These are phyloP conservation scores for Pyrenophora teres DNA, from an alignment of 2,329 filamentous ascomycete species.

Conservation along the genomic window DNA sequence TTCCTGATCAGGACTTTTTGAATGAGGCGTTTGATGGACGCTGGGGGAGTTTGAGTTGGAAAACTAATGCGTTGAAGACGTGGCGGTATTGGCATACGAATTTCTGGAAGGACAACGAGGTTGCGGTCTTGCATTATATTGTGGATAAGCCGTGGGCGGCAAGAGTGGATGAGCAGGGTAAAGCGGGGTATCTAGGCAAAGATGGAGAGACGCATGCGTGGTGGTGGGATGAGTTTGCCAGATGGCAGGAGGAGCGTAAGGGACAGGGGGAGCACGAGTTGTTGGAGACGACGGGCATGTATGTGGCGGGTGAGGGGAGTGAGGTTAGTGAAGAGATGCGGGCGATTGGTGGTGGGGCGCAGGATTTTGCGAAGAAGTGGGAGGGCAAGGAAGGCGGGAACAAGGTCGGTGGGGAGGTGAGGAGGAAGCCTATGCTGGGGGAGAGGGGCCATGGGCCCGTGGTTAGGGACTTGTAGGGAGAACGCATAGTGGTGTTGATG, in stretches of 20 bases:
- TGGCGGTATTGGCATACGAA: conserved; percentile 58
- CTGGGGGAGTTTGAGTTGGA: conserved; percentile 56
- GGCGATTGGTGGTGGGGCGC: conserved; percentile 37
- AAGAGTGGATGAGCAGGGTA: conserved; percentile 48
- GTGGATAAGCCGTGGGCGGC: conserved; percentile 62
- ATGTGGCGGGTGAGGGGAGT: conserved; percentile 30
- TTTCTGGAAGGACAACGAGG: conserved; percentile 57
- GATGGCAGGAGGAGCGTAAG: conserved; percentile 46
- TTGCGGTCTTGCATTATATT: conserved; percentile 59
- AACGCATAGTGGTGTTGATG: no score
- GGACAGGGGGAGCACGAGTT: conserved; percentile 24
- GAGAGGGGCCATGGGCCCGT: no score
- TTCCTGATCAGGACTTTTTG: conserved; percentile 61
- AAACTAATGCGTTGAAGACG: conserved; percentile 60
- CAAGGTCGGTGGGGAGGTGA: background rate
- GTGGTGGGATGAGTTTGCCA: conserved; percentile 58
- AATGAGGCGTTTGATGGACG: conserved; percentile 53
- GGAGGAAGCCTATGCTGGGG: background rate
- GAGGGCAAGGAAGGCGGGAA: background rate
- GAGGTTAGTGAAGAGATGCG: conserved; percentile 35
- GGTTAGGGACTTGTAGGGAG: no score
- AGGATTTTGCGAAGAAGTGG: conserved; percentile 42
- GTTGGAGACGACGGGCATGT: conserved; percentile 24
- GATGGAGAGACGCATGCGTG: conserved; percentile 59
- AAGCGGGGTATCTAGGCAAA: conserved; percentile 55